Percentiles rank a stretch among this genome's conserved stretches.
These are phyloP conservation scores for Rugosomyces carneus DNA, from an alignment of 1,284 basidiomycete genomes.

Conservation along the genomic window DNA sequence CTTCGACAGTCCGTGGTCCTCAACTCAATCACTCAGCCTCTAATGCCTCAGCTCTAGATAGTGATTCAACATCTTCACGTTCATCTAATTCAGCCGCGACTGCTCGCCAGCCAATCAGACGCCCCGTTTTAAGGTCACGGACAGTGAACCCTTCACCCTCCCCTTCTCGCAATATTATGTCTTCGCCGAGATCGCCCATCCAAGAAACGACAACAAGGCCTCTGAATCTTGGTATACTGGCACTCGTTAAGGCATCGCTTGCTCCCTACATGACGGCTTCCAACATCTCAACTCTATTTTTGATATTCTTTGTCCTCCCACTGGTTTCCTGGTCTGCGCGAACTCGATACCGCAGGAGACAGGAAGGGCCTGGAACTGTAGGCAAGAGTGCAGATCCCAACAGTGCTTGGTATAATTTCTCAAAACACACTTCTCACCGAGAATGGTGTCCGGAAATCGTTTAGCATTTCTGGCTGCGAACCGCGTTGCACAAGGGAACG, in stretches of 20 bases:
- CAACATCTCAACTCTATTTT: conserved; percentile 43
- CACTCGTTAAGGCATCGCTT: conserved; percentile 40
- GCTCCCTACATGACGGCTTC: conserved; percentile 39
- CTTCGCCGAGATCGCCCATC: conserved; percentile 22
- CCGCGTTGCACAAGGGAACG: too few species aligned
- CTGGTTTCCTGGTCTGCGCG: conserved; percentile 53
- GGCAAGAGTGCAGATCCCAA: conserved; percentile 44
- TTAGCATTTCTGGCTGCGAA: too few species aligned
- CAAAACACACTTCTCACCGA: too few species aligned
- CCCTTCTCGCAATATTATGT: conserved; percentile 17
- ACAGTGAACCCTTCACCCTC: conserved; percentile 23
- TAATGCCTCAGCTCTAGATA: conserved; percentile 19
- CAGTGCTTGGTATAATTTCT: conserved; percentile 42
- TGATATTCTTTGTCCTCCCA: conserved; percentile 58
- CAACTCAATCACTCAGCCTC: conserved; percentile 12
- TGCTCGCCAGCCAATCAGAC: conserved; percentile 10
- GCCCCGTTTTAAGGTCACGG: conserved; percentile 14
- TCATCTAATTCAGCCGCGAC: conserved; percentile 17
- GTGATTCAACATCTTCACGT: conserved; percentile 20
- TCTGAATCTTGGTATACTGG: conserved; percentile 34
- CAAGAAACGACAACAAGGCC: conserved; percentile 32
- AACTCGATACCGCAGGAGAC: conserved; percentile 32
- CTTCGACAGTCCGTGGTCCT: conserved; percentile 28
- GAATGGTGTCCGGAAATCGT: too few species aligned
- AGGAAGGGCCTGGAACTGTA: conserved; percentile 16